A percentile compares a stretch with the other conserved stretches of the same genome.
phyloP scores from a whole-genome alignment of 1,284 basidiomycete species.

The Porodaedalea pini region DNA sequence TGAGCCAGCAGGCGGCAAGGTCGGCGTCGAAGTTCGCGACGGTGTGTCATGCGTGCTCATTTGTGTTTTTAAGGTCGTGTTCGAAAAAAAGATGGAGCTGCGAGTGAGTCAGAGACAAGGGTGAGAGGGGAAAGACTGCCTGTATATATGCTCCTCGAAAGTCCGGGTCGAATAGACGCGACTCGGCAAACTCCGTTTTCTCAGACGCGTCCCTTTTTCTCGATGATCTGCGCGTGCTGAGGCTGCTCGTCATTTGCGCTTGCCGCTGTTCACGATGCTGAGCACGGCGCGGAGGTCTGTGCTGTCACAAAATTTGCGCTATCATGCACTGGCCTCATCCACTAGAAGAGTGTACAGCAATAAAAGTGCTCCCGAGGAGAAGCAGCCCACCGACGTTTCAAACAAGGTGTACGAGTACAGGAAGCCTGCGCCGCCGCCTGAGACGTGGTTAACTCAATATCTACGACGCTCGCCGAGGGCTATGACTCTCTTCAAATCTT shows the following conservation, averaged over 20 bases:
- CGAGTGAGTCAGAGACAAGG: constrained; percentile 4
- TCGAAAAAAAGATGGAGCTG: background rate
- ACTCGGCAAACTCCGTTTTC: background rate
- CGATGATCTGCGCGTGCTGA: background rate
- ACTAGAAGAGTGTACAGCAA: constrained; percentile 1
- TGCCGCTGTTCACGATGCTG: too few relatives aligned
- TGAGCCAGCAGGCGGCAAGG: background rate
- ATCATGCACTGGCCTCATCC: background rate
- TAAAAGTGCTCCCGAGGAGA: background rate
- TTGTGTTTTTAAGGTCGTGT: background rate
- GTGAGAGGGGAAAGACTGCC: background rate
- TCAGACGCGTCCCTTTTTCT: background rate
- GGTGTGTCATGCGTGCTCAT: background rate
- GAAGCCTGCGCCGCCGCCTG: constrained; percentile 24
- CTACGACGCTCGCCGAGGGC: constrained; percentile 51
- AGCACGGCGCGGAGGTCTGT: constrained; percentile 13
- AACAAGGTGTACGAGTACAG: constrained; percentile 25
- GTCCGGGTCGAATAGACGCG: background rate
- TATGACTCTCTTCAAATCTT: constrained; percentile 45
- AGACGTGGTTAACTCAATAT: constrained; percentile 57
- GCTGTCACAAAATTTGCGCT: constrained; percentile 6
- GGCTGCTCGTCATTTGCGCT: background rate
- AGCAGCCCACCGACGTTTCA: constrained; percentile 8
- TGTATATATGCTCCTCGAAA: constrained; percentile 2
- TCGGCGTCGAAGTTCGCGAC: background rate